These are phyloP conservation scores for Ceratocystis papillata DNA, from an alignment of 2,329 filamentous ascomycete genomes.

Conservation along the genomic window DNA sequence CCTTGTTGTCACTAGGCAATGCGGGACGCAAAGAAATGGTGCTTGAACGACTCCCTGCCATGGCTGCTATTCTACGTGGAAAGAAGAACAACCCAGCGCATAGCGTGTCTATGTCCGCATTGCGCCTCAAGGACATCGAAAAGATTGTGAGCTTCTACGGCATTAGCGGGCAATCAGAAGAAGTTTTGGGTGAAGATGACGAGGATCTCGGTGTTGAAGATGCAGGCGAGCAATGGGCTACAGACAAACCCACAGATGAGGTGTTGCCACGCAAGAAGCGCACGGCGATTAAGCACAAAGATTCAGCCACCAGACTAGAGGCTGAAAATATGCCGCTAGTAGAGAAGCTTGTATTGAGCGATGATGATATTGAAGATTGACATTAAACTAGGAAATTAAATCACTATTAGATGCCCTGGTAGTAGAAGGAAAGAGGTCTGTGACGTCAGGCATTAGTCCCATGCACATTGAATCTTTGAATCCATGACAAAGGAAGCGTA, in stretches of 20 bases:
- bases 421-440: background rate
- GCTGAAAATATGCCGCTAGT: conserved; percentile 37
- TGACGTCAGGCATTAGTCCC: background rate
- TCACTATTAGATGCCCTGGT: no score
- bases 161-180: conserved; percentile 34
- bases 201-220: conserved; percentile 32
- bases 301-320: conserved; percentile 29
- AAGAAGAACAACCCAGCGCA: conserved; percentile 30
- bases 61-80: conserved; percentile 52
- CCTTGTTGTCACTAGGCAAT: conserved; percentile 50
- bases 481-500: background rate
- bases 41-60: conserved; percentile 78
- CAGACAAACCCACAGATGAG: conserved; percentile 49
- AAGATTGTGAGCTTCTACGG: conserved; percentile 58
- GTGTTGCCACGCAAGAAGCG: conserved; percentile 40
- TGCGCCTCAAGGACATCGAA: conserved; percentile 49
- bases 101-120: conserved; percentile 22
- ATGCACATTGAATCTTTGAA: background rate
- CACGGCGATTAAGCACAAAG: conserved; percentile 32
- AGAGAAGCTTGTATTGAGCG: conserved; percentile 61
- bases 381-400: background rate
- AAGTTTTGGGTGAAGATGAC: conserved; percentile 30
- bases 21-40: conserved; percentile 63
- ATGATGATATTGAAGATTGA: conserved; percentile 73
- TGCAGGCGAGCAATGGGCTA: conserved; percentile 41